These are phyloP conservation scores for Cyberlindnera euphorbiae DNA, from an alignment of 805 yeast genomes.

Conservation along the genomic window DNA sequence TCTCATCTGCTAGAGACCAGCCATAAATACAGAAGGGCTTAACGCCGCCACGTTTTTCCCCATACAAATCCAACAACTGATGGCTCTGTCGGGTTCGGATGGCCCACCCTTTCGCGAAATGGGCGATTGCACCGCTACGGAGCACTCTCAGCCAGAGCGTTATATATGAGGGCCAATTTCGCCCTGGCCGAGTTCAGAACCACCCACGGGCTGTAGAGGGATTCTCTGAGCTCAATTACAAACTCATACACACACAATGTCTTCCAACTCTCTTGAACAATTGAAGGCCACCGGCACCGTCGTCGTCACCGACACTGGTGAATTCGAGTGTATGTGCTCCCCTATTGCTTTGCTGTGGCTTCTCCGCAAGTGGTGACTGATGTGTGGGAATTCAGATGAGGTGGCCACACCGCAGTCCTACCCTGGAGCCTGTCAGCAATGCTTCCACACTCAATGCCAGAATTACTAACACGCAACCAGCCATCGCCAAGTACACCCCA, in stretches of 20 bases:
- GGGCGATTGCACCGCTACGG: constrained; percentile 4
- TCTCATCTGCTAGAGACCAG: too few relatives aligned
- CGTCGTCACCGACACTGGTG: constrained; percentile 99
- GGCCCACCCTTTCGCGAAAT: constrained; percentile 3
- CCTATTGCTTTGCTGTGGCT: too few relatives aligned
- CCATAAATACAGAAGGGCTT: too few relatives aligned
- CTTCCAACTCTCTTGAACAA: constrained; percentile 74
- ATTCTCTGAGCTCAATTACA: not conserved
- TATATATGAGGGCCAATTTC: not conserved
- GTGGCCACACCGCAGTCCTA: too few relatives aligned
- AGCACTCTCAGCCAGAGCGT: constrained; percentile 11
- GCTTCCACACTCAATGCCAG: not conserved
- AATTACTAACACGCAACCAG: constrained; percentile 30
- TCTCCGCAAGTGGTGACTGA: too few relatives aligned
- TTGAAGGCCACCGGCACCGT: constrained; percentile 93
- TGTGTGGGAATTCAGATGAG: too few relatives aligned
- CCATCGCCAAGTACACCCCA: constrained; percentile 96
- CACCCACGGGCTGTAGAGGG: too few relatives aligned
- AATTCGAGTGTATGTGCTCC: constrained; percentile 65
- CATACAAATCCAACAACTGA: not conserved
- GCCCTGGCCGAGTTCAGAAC: too few relatives aligned
- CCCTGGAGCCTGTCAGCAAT: too few relatives aligned
- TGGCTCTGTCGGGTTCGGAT: constrained; percentile 5
- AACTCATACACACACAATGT: constrained; percentile 25
- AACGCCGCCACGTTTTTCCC: too few relatives aligned